These are phyloP conservation scores for Macrolepiota albuminosa DNA, from an alignment of 768 basidiomycete species.

Conservation along the genomic window DNA sequence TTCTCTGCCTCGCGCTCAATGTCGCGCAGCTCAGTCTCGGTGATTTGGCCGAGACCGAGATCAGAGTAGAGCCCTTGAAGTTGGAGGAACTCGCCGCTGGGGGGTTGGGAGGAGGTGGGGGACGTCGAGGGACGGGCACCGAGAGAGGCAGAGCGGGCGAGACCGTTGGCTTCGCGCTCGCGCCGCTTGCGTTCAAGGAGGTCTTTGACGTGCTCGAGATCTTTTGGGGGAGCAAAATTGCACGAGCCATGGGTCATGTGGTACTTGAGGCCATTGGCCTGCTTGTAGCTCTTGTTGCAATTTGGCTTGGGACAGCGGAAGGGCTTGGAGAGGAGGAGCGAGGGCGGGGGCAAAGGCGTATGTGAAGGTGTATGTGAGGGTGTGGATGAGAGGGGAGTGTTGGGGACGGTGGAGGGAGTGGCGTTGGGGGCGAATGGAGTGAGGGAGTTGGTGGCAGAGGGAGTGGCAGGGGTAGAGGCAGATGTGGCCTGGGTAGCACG, in stretches of 20 bases:
- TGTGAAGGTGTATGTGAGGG: constrained; percentile 31
- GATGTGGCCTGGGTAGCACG: constrained; percentile 14
- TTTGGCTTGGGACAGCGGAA: constrained; percentile 93
- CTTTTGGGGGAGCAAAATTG: constrained; percentile 89
- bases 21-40: constrained; percentile 61
- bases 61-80: constrained; percentile 18
- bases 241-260: constrained; percentile 92
- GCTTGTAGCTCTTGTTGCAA: constrained; percentile 95
- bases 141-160: constrained; percentile 11
- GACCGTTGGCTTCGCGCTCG: constrained; percentile 26
- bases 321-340: constrained; percentile 74
- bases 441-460: constrained; percentile 16
- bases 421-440: constrained; percentile 4
- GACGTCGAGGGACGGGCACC: constrained; percentile 3
- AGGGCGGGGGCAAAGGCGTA: constrained; percentile 35
- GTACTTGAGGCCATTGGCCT: constrained; percentile 93
- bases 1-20: constrained; percentile 84
- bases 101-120: neutral
- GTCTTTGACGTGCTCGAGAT: constrained; percentile 71
- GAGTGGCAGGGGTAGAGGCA: constrained; percentile 16
- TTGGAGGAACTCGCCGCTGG: constrained; percentile 8
- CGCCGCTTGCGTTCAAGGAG: constrained; percentile 55
- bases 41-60: constrained; percentile 43
- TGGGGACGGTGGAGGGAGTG: constrained; percentile 2
- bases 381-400: constrained; percentile 2